Conservation (phyloP, 495 filamentous ascomycete genomes). For the Opeltia flavorubescens region DNA sequence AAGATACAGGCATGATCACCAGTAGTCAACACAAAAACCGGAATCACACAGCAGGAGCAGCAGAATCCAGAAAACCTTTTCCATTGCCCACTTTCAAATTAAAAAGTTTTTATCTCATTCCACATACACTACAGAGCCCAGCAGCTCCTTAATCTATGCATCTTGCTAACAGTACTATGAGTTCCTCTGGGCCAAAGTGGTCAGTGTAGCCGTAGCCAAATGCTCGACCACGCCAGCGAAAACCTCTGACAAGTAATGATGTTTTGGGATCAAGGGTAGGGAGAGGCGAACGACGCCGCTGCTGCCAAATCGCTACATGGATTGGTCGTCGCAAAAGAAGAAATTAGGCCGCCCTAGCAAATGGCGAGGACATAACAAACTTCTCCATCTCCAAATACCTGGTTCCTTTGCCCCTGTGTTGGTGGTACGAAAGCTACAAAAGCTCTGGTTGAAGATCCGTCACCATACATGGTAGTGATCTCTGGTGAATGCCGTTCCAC, state of each 20-base stretch:
- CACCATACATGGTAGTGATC: background rate
- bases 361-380: no score
- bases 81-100: no score
- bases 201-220: background rate
- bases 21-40: no score
- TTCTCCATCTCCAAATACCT: no score
- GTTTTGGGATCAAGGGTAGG: background rate
- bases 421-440: background rate
- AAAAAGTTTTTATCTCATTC: no score
- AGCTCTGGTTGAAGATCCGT: background rate
- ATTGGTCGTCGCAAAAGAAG: no score
- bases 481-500: background rate
- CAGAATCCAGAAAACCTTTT: no score
- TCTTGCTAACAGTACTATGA: background rate
- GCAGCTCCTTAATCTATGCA: background rate
- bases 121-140: background rate
- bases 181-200: background rate
- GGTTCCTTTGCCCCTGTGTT: no score
- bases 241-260: background rate
- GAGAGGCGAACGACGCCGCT: background rate
- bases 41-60: no score
- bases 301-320: no score
- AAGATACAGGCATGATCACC: no score
- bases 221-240: background rate
- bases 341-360: no score